These are phyloP conservation scores for Aspergillus incahuasiensis DNA, from an alignment of 495 filamentous ascomycete species.

Conservation along the genomic window DNA sequence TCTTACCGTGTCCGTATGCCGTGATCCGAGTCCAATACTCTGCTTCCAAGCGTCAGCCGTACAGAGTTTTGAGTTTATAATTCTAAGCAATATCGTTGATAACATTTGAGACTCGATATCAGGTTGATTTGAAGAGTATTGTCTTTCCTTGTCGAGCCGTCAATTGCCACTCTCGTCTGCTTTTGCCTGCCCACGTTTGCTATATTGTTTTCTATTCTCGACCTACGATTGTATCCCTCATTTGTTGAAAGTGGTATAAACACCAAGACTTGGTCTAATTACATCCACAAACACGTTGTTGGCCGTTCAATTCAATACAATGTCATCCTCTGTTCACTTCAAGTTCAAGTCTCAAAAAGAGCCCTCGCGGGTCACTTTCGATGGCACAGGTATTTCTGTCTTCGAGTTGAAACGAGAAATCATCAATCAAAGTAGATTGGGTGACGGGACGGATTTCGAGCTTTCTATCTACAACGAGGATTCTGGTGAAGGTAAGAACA, in stretches of 20 bases:
- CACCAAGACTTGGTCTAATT: slow-evolving; percentile 33
- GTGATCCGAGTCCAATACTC: slow-evolving; percentile 28
- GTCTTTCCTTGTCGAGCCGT: slow-evolving; percentile 10
- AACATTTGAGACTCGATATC: slow-evolving; percentile 26
- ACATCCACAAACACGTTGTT: slow-evolving; percentile 27
- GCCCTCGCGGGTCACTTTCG: slow-evolving; percentile 88
- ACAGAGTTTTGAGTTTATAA: slow-evolving; percentile 25
- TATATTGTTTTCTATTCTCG: slow-evolving; percentile 16
- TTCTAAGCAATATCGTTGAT: slow-evolving; percentile 26
- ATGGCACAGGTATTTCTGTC: slow-evolving; percentile 96
- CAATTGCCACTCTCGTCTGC: slow-evolving; percentile 15
- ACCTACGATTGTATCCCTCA: slow-evolving; percentile 26
- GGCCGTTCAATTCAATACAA: slow-evolving; percentile 53
- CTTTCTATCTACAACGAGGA: slow-evolving; percentile 89
- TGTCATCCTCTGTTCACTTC: slow-evolving; percentile 99
- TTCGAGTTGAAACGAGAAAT: slow-evolving; percentile 99
- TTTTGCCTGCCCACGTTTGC: slow-evolving; percentile 7
- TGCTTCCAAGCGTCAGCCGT: slow-evolving; percentile 32
- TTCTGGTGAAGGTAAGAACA: slow-evolving; percentile 75
- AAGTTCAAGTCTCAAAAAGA: slow-evolving; percentile 99
- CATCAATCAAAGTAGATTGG: slow-evolving; percentile 87
- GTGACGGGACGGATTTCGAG: slow-evolving; percentile 96
- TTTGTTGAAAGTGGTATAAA: slow-evolving; percentile 24
- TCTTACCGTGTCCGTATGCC: slow-evolving; percentile 38
- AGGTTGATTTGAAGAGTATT: slow-evolving; percentile 19